phyloP scores from a whole-genome alignment of 305 asterid species.

The Fraxinus xanthoxyloides region DNA sequence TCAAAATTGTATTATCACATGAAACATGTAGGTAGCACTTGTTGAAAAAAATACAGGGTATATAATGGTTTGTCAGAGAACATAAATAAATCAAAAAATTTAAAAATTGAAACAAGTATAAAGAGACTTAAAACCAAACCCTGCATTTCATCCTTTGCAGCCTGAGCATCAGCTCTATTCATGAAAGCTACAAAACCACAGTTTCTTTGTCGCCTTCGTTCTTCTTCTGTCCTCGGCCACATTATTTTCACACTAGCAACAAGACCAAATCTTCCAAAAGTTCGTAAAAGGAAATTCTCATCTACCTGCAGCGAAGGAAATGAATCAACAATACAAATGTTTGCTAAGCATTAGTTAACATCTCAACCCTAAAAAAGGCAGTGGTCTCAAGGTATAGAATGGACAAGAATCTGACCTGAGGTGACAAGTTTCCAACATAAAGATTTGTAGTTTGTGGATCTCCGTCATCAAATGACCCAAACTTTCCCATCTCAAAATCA shows the following conservation, averaged over 20 bases:
- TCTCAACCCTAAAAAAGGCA: not conserved
- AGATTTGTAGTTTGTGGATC: slow-evolving; percentile 96
- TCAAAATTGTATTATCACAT: not conserved
- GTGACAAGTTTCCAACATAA: slow-evolving; percentile 89
- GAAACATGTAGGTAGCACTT: not conserved
- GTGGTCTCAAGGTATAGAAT: not conserved
- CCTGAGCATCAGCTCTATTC: slow-evolving; percentile 88
- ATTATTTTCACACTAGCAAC: slow-evolving; percentile 94
- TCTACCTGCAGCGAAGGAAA: slow-evolving; percentile 56
- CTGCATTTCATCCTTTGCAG: slow-evolving; percentile 95
- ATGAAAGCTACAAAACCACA: slow-evolving; percentile 96
- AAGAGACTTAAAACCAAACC: slow-evolving; percentile 40
- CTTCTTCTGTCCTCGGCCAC: slow-evolving; percentile 99
- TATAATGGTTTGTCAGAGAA: not conserved
- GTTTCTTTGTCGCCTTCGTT: slow-evolving; percentile 75
- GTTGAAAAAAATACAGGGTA: not conserved
- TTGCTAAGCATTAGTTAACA: not conserved
- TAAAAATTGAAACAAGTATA: slow-evolving; percentile 1
- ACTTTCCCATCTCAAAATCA: slow-evolving; percentile 82
- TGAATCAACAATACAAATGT: slow-evolving; percentile 13
- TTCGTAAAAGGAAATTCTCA: slow-evolving; percentile 85
- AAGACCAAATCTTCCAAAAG: slow-evolving; percentile 97
- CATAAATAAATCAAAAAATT: not conserved
- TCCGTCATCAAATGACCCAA: slow-evolving; percentile 97
- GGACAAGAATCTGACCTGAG: slow-evolving; percentile 53